phyloP scores from a whole-genome alignment of 257 asterid genomes.

The Schizonepeta tenuifolia region DNA sequence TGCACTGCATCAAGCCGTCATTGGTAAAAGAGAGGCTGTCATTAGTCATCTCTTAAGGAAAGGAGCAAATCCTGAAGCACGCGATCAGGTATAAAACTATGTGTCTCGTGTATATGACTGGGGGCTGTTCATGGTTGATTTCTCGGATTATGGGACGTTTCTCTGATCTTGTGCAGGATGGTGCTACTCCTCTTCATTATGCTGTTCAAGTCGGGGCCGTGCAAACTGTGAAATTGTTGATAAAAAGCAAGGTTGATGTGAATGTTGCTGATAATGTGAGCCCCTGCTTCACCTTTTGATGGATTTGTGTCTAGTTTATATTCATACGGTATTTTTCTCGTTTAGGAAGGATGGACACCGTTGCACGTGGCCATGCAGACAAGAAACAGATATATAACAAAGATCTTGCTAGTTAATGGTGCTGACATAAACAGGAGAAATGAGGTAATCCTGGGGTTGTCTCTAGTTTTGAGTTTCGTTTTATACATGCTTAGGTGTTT shows the following conservation, averaged over 20 bases:
- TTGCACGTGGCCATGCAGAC: conserved; percentile 89
- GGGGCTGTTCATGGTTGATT: conserved; percentile 16
- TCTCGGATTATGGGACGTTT: conserved; percentile 11
- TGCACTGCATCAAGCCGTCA: conserved; percentile 85
- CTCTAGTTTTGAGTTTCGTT: neutral
- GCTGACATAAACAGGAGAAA: conserved; percentile 80
- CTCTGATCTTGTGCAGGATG: conserved; percentile 53
- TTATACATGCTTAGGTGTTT: neutral
- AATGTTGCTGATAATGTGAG: conserved; percentile 84
- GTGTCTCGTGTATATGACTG: neutral
- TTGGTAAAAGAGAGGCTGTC: conserved; percentile 88
- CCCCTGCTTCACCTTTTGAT: conserved; percentile 20
- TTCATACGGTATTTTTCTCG: neutral
- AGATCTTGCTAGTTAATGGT: conserved; percentile 75
- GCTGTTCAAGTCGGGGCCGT: conserved; percentile 95
- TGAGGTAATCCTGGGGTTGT: conserved; percentile 49
- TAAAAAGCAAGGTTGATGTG: conserved; percentile 83
- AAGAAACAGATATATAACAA: conserved; percentile 75
- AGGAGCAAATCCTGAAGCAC: conserved; percentile 81
- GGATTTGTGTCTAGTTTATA: neutral
- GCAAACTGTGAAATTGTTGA: conserved; percentile 85
- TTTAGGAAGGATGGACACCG: conserved; percentile 95
- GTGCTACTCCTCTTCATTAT: conserved; percentile 89
- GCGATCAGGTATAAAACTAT: conserved; percentile 63
- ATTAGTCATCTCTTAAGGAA: conserved; percentile 91